A percentile compares a stretch with the other conserved stretches of the same genome.
Evolutionary conservation across 2,329 filamentous ascomycete species (phyloP).

Genomic region (Alternaria burnsii): DNA sequence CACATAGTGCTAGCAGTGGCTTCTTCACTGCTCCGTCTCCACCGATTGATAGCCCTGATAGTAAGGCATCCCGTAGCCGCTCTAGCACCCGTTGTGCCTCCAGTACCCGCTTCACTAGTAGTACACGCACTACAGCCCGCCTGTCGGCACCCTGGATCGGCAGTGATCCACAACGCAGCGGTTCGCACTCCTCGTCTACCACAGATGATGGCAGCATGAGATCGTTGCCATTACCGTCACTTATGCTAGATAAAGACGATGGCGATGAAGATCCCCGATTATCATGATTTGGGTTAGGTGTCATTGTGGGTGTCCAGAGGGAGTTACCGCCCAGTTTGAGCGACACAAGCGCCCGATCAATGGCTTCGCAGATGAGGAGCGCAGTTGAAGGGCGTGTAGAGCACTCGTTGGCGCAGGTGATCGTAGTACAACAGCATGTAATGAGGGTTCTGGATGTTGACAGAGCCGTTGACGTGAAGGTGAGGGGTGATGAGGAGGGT

Average conservation of each 20-base stretch:
- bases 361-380: constrained; percentile 11
- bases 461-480: constrained; percentile 5
- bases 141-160: constrained; percentile 12
- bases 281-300: background rate
- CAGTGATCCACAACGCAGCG: constrained; percentile 10
- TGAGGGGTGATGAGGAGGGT: background rate
- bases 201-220: constrained; percentile 5
- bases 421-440: constrained; percentile 3
- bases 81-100: constrained; percentile 11
- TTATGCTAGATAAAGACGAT: constrained; percentile 3
- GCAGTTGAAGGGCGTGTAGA: constrained; percentile 8
- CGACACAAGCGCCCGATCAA: constrained; percentile 8
- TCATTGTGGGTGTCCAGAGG: constrained; percentile 1
- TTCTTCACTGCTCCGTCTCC: constrained; percentile 4
- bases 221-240: background rate
- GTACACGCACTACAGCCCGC: constrained; percentile 9
- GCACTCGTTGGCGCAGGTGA: constrained; percentile 8
- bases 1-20: constrained; percentile 5
- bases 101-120: constrained; percentile 12
- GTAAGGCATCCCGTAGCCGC: constrained; percentile 2
- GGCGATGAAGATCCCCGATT: constrained; percentile 5
- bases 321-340: constrained; percentile 9
- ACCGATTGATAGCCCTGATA: constrained; percentile 1
- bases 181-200: constrained; percentile 11
- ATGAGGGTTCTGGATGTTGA: constrained; percentile 10